Conservation (phyloP, 768 basidiomycete genomes). For the Pleurotus djamor region DNA sequence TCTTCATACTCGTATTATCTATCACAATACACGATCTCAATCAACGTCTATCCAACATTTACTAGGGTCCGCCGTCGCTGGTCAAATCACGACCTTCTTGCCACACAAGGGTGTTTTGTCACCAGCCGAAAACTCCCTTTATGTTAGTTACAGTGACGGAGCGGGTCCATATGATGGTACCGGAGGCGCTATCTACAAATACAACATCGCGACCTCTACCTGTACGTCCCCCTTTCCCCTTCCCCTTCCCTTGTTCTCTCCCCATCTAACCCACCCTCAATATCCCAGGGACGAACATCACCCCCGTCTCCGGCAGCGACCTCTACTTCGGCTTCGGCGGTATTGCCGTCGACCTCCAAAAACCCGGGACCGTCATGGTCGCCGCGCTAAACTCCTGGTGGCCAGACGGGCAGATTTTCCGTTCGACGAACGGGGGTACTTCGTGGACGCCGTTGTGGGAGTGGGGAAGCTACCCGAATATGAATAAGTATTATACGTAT, state of each 20-base stretch:
- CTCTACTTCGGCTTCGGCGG: slow-evolving; percentile 66
- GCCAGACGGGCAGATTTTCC: slow-evolving; percentile 67
- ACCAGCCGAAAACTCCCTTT: slow-evolving; percentile 52
- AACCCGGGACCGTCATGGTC: slow-evolving; percentile 66
- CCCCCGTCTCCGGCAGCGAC: slow-evolving; percentile 56
- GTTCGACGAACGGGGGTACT: slow-evolving; percentile 48
- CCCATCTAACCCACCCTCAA: not conserved
- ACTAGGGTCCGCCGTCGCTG: slow-evolving; percentile 57
- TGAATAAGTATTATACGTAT: slow-evolving; percentile 32
- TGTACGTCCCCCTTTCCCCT: slow-evolving; percentile 24
- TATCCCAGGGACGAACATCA: slow-evolving; percentile 66
- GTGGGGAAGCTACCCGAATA: slow-evolving; percentile 27
- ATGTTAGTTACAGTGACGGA: slow-evolving; percentile 61
- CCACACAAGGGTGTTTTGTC: slow-evolving; percentile 70
- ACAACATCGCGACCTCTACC: slow-evolving; percentile 48
- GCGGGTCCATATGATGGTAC: slow-evolving; percentile 67
- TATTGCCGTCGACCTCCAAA: slow-evolving; percentile 56
- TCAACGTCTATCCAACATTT: no score
- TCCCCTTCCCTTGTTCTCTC: not conserved
- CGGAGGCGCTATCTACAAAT: slow-evolving; percentile 45
- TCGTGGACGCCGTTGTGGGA: slow-evolving; percentile 34
- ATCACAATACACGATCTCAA: no score
- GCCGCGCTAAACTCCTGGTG: slow-evolving; percentile 65
- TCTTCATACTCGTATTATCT: no score
- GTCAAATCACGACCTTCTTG: slow-evolving; percentile 55